Base-by-base conservation (phyloP, 495 filamentous ascomycete species). In the Penicillium nucicola region DNA sequence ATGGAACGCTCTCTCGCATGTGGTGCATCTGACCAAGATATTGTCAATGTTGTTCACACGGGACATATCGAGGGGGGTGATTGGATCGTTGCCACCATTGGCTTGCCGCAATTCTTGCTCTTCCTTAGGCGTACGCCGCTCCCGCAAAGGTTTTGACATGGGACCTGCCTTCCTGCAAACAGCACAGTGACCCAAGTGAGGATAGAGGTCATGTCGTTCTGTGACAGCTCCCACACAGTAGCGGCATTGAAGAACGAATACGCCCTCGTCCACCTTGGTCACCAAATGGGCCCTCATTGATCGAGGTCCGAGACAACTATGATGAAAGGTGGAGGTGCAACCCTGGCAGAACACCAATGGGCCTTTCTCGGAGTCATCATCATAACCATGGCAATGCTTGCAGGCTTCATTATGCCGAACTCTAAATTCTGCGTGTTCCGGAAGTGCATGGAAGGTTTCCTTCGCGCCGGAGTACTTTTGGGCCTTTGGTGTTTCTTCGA, bases 161-260 rank as follows among this genome's bases (percentile, higher is more conserved):
- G 60, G 53, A 1, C 87, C 87, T 18, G 66, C 60, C 25, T 69
- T 65, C 15, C 79, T 78, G 69, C 95, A 97, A 2, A 61, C 65
- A 44, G 84, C 76, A 62, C 95, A 99, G 11, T 67, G 62, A 43
- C 85, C 83, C 25, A 87, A 78, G 51, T 84, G 75, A 0, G 95
- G 92, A 4, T 80, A 80, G 3, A 75, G 74, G 1, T 61, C 52
- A 56, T 97, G 88, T 28, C 7, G 57, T 88, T 92, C 42, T 79
- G 79, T 44, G 75, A 73, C 31, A 14, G 71, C 60, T 18, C 86
- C 83, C 36, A 97, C 72, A 60, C 95, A 99, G 35, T 85, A 87
- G 48, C 82, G 84, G 65, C 95, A 99, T 64, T 99, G 95, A 31
- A 97, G 71, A 33, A 97, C 84, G 57, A 93, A 97, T 13, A 86